phyloP scores from a whole-genome alignment of 331 rosid genomes.

The Dryas integrifolia region DNA sequence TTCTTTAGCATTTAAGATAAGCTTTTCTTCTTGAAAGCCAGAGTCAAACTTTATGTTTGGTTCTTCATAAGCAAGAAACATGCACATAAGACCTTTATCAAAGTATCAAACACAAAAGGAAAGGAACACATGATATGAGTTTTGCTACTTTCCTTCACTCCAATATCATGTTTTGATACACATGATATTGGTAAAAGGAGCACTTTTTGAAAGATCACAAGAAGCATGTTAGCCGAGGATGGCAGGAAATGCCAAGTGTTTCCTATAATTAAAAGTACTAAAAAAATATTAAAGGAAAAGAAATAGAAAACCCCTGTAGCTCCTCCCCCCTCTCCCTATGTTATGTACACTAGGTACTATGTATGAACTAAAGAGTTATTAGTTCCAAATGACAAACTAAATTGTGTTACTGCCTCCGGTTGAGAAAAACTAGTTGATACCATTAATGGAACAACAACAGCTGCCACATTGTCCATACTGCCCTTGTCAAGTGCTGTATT shows the following conservation, averaged over 20 bases:
- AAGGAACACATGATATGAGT: background rate
- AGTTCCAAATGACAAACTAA: too few species aligned
- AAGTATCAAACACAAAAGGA: slow-evolving; percentile 7
- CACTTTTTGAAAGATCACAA: background rate
- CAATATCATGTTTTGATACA: background rate
- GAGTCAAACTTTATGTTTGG: background rate
- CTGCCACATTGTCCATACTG: slow-evolving; percentile 85
- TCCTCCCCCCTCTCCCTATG: too few species aligned
- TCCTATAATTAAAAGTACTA: background rate
- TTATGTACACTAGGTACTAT: too few species aligned
- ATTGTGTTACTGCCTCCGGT: too few species aligned
- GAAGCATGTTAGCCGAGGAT: background rate
- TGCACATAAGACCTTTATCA: background rate
- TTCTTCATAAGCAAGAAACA: slow-evolving; percentile 16
- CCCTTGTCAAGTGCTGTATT: slow-evolving; percentile 66
- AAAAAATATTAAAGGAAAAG: too few species aligned
- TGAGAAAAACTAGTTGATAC: slow-evolving; percentile 38
- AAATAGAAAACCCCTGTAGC: too few species aligned
- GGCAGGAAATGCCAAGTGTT: slow-evolving; percentile 1
- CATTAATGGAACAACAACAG: slow-evolving; percentile 71
- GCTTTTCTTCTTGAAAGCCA: background rate
- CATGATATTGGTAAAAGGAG: background rate
- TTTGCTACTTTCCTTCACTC: slow-evolving; percentile 9
- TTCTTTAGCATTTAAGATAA: background rate
- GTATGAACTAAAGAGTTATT: too few species aligned